Evolutionary conservation across 2,329 filamentous ascomycete genomes (phyloP).

Genomic region (Penicillium sp.): DNA sequence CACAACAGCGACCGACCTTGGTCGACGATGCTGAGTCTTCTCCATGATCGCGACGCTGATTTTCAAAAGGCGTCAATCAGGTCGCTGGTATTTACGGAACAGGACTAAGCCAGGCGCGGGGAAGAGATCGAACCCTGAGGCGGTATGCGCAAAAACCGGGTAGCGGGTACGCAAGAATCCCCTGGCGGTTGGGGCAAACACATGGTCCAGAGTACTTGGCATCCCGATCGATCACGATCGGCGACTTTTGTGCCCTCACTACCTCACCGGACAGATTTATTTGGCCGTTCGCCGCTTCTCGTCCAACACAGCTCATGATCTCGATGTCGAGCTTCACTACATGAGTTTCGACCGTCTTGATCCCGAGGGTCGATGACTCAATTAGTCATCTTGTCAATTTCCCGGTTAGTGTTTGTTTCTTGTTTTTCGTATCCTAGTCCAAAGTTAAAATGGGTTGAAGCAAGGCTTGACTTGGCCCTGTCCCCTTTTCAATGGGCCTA

Average conservation of each 20-base stretch:
- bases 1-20: slow-evolving; percentile 43
- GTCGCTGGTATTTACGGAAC: not conserved
- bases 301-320: not conserved
- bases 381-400: too few relatives aligned
- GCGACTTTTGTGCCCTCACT: not conserved
- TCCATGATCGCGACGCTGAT: not conserved
- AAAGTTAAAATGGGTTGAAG: too few relatives aligned
- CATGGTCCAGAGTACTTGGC: not conserved
- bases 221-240: not conserved
- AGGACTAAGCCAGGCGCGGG: not conserved
- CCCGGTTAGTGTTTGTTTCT: too few relatives aligned
- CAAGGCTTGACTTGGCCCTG: too few relatives aligned
- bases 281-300: not conserved
- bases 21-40: not conserved
- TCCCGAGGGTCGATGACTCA: too few relatives aligned
- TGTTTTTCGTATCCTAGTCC: too few relatives aligned
- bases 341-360: too few relatives aligned
- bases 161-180: not conserved
- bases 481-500: too few relatives aligned
- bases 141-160: slow-evolving; percentile 1
- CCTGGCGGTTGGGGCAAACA: slow-evolving; percentile 2
- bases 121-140: not conserved
- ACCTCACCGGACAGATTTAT: not conserved
- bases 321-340: not conserved
- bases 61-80: not conserved